Conservation (phyloP, 192 early-diverging fungal genomes). For the Thoreauomyces humboldtii region DNA sequence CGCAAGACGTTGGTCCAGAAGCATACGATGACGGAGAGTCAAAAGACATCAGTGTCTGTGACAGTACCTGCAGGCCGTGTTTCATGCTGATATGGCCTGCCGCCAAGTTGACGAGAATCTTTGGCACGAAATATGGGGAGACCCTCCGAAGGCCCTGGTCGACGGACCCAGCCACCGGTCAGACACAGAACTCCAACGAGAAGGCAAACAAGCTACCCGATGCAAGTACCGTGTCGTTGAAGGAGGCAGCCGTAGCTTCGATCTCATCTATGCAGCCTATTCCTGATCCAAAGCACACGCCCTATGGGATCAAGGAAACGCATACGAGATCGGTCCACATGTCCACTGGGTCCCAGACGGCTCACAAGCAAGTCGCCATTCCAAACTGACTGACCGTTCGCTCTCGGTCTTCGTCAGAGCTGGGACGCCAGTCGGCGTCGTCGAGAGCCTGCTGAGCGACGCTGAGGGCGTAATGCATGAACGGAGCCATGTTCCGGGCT, state of each 20-base stretch:
- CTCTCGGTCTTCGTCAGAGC: slow-evolving; percentile 54
- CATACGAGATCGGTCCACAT: no score
- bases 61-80: slow-evolving; percentile 65
- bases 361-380: slow-evolving; percentile 9
- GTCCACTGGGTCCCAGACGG: not conserved
- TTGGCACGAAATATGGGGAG: slow-evolving; percentile 88
- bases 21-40: no score
- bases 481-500: slow-evolving; percentile 70
- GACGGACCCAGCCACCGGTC: not conserved
- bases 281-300: slow-evolving; percentile 93
- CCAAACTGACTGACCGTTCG: no score
- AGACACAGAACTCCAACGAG: no score
- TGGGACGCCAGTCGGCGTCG: slow-evolving; percentile 73
- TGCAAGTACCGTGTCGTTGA: slow-evolving; percentile 47
- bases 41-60: not conserved
- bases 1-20: not conserved
- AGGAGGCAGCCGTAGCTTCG: slow-evolving; percentile 50
- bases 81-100: slow-evolving; percentile 91
- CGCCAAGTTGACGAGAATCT: slow-evolving; percentile 90
- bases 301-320: no score
- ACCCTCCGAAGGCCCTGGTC: slow-evolving; percentile 72
- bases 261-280: slow-evolving; percentile 92
- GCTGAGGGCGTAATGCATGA: slow-evolving; percentile 83
- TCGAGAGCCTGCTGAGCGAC: slow-evolving; percentile 81
- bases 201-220: not conserved